Evolutionary conservation across 1,139 yeast genomes (phyloP).

Genomic region (Kodamaea derodonti): DNA sequence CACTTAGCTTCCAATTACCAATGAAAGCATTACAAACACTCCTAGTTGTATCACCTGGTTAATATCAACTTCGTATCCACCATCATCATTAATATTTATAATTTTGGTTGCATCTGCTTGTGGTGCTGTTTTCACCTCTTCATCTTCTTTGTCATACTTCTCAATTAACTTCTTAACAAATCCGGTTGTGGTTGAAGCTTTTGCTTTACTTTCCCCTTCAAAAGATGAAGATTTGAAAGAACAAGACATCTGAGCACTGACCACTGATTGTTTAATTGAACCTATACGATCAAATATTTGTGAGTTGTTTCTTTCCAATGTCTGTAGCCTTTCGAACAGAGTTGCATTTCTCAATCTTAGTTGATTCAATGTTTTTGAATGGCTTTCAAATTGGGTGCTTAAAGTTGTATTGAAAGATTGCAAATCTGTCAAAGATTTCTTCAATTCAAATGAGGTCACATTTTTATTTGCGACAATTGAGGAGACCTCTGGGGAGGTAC

Average conservation of each 20-base stretch:
- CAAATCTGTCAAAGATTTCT: constrained; percentile 13
- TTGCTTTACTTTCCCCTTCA: neutral
- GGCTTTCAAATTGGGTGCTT: constrained; percentile 9
- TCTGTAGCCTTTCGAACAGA: constrained; percentile 10
- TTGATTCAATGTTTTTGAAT: constrained; percentile 10
- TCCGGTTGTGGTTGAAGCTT: neutral
- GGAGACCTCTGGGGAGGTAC: too few species aligned
- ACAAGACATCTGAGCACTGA: neutral
- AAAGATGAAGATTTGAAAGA: neutral
- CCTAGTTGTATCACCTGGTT: neutral
- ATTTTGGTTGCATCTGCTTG: too few species aligned
- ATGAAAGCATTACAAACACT: neutral
- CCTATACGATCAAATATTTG: constrained; percentile 5
- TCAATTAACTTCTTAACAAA: neutral
- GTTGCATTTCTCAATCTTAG: constrained; percentile 9
- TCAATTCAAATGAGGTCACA: constrained; percentile 10
- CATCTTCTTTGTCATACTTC: neutral
- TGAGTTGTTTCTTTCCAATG: constrained; percentile 8
- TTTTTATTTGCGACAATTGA: too few species aligned
- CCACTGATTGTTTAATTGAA: neutral
- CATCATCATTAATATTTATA: too few species aligned
- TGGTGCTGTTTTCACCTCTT: too few species aligned
- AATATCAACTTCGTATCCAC: neutral
- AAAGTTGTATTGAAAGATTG: constrained; percentile 10
- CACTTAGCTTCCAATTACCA: neutral